phyloP scores from a whole-genome alignment of 345 rosid genomes.

The Dipteronia dyeriana region DNA sequence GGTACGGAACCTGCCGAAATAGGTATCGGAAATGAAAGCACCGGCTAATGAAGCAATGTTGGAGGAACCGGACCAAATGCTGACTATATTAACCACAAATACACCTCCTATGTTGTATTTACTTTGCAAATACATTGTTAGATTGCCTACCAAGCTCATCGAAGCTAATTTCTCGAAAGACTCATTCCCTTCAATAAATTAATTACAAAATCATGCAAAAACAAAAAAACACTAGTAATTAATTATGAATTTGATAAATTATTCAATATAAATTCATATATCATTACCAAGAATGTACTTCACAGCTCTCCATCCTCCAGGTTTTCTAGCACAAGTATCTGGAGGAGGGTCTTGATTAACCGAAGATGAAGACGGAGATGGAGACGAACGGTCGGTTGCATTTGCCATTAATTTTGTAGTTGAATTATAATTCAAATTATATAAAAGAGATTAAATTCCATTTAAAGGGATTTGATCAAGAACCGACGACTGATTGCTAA shows the following conservation, averaged over 20 bases:
- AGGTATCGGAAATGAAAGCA: constrained; percentile 66
- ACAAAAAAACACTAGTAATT: no score
- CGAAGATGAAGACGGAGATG: not conserved
- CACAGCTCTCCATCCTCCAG: constrained; percentile 53
- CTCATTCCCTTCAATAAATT: constrained; percentile 50
- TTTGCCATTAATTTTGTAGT: not conserved
- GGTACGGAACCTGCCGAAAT: constrained; percentile 58
- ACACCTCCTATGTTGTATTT: constrained; percentile 64
- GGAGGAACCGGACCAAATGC: constrained; percentile 60
- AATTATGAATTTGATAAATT: no score
- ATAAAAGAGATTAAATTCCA: no score
- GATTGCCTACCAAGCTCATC: constrained; percentile 58
- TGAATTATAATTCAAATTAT: no score
- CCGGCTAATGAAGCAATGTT: constrained; percentile 59
- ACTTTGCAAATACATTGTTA: constrained; percentile 50
- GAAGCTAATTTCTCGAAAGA: constrained; percentile 79
- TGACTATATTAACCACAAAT: constrained; percentile 49
- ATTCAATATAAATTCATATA: no score
- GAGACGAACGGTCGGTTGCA: not conserved
- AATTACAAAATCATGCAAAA: not conserved
- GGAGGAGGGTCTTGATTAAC: constrained; percentile 3
- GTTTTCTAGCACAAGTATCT: not conserved
- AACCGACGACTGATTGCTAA: no score
- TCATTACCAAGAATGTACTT: constrained; percentile 43
- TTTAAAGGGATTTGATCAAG: no score